Percentiles rank a stretch among this genome's conserved stretches.
phyloP scores from a whole-genome alignment of 2,329 filamentous ascomycete species.

The Fusarium staphyleae region DNA sequence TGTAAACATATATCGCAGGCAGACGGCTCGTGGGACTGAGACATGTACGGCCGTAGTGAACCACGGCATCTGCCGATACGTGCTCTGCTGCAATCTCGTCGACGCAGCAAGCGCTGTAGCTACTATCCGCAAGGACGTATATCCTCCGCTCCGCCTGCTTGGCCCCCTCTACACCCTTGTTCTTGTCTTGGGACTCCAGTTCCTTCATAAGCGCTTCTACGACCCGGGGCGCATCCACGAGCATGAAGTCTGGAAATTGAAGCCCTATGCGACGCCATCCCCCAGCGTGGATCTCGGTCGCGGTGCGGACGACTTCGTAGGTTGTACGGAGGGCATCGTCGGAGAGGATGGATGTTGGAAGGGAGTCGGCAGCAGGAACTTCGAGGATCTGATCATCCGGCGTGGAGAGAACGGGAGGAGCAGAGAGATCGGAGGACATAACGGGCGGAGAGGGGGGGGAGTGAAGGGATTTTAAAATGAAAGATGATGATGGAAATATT shows the following conservation, averaged over 20 bases:
- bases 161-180: constrained; percentile 8
- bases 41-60: constrained; percentile 94
- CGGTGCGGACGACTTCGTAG: constrained; percentile 86
- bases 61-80: constrained; percentile 85
- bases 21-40: constrained; percentile 87
- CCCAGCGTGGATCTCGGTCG: constrained; percentile 74
- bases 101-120: constrained; percentile 95
- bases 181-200: constrained; percentile 27
- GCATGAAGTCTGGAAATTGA: constrained; percentile 96
- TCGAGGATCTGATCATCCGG: constrained; percentile 67
- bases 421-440: constrained; percentile 58
- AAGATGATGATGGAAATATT: too few relatives aligned
- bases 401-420: constrained; percentile 68
- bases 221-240: constrained; percentile 83
- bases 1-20: constrained; percentile 92
- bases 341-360: constrained; percentile 46
- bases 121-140: constrained; percentile 92
- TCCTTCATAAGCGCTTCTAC: constrained; percentile 61
- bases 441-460: constrained; percentile 1
- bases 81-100: constrained; percentile 97
- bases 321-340: constrained; percentile 76
- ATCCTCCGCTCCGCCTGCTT: constrained; percentile 52
- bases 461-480: too few relatives aligned
- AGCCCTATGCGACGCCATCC: constrained; percentile 81
- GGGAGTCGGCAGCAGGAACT: constrained; percentile 52